Evolutionary conservation across 2,329 filamentous ascomycete species (phyloP).

Genomic region (Colletotrichum sidae): DNA sequence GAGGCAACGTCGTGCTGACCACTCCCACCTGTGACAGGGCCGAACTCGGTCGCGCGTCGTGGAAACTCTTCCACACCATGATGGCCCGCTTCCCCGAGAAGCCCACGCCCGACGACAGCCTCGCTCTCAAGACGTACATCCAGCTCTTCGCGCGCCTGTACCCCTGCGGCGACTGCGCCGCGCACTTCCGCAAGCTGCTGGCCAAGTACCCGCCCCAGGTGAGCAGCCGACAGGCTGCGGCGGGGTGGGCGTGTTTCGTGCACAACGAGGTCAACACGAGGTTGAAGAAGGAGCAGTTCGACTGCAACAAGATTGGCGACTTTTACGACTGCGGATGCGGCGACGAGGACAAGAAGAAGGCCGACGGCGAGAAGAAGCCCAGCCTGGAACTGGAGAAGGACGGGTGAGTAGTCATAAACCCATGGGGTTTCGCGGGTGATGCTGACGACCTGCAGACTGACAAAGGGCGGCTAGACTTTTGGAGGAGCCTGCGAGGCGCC

Average conservation of each 20-base stretch:
- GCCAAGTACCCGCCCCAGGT: slow-evolving; percentile 74
- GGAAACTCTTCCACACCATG: slow-evolving; percentile 79
- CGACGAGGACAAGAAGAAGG: slow-evolving; percentile 66
- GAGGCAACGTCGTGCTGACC: slow-evolving; percentile 25
- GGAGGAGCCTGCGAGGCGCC: background rate
- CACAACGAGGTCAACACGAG: slow-evolving; percentile 77
- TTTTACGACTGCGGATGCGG: slow-evolving; percentile 80
- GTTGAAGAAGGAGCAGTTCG: slow-evolving; percentile 70
- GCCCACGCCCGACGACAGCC: slow-evolving; percentile 70
- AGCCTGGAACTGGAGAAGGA: slow-evolving; percentile 34
- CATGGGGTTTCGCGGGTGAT: background rate
- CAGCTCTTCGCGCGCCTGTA: slow-evolving; percentile 76
- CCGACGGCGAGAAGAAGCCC: slow-evolving; percentile 40
- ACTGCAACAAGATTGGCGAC: slow-evolving; percentile 76
- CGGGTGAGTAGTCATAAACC: slow-evolving; percentile 14
- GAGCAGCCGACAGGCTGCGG: slow-evolving; percentile 70
- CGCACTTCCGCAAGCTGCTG: slow-evolving; percentile 73
- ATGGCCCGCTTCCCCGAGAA: slow-evolving; percentile 76
- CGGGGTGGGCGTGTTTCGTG: slow-evolving; percentile 75
- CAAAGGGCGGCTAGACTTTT: slow-evolving; percentile 18
- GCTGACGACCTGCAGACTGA: slow-evolving; percentile 24
- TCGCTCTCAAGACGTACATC: slow-evolving; percentile 73
- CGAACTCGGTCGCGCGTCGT: slow-evolving; percentile 75
- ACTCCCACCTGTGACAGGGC: slow-evolving; percentile 52
- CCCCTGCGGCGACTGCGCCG: slow-evolving; percentile 76